A percentile compares a stretch with the other conserved stretches of the same genome.
Evolutionary conservation across 1,284 basidiomycete genomes (phyloP).

Genomic region (Hymenochaete sp.): DNA sequence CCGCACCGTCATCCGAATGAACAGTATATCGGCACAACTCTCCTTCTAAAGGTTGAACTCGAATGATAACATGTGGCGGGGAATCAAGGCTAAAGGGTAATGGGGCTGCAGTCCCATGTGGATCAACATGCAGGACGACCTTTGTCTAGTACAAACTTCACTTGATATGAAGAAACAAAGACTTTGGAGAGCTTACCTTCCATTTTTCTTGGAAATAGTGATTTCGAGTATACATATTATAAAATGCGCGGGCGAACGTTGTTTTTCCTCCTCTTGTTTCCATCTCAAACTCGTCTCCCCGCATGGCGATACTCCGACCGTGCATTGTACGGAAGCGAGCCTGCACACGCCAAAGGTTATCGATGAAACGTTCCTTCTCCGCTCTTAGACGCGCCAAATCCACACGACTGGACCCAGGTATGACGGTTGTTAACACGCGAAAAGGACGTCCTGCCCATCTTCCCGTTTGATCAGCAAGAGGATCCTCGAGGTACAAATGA

Average conservation of each 20-base stretch:
- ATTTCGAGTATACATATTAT: conserved; percentile 74
- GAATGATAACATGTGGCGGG: conserved; percentile 65
- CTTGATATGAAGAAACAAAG: conserved; percentile 3
- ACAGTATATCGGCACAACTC: conserved; percentile 72
- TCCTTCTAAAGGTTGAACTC: conserved; percentile 73
- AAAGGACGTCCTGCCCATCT: conserved; percentile 79
- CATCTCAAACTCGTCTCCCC: conserved; percentile 65
- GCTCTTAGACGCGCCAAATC: conserved; percentile 53
- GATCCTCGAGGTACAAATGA: conserved; percentile 73
- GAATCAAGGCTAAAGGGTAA: conserved; percentile 61
- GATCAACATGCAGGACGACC: conserved; percentile 77
- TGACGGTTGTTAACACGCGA: conserved; percentile 62
- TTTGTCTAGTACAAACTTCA: conserved; percentile 52
- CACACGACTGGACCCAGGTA: conserved; percentile 58
- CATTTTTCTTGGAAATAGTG: conserved; percentile 65
- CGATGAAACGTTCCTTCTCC: conserved; percentile 77
- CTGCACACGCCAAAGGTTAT: conserved; percentile 80
- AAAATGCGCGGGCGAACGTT: conserved; percentile 71
- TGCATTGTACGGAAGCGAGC: conserved; percentile 64
- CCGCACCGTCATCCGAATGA: conserved; percentile 59
- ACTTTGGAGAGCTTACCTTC: conserved; percentile 45
- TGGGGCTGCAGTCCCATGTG: conserved; percentile 61
- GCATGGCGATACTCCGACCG: conserved; percentile 59
- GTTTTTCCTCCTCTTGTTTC: conserved; percentile 51
- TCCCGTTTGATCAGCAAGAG: conserved; percentile 72